A percentile compares a stretch with the other conserved stretches of the same genome.
Conservation (phyloP, 1,284 basidiomycete genomes). For the Ceratobasidium sp. region DNA sequence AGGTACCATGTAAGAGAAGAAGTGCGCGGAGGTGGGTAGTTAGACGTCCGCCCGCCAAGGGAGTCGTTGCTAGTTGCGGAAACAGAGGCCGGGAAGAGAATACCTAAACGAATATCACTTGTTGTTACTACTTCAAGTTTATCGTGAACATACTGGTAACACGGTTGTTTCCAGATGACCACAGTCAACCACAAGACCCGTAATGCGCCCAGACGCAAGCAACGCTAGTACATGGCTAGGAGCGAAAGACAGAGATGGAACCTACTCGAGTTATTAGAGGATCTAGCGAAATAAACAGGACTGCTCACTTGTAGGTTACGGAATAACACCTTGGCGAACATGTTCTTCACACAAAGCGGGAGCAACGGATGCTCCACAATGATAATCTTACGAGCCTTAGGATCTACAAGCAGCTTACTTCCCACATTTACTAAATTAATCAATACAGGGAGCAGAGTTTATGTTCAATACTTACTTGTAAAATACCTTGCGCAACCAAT, state of each 20-base stretch:
- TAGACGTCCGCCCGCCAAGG: slow-evolving; percentile 77
- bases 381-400: slow-evolving; percentile 92
- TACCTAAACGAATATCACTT: slow-evolving; percentile 61
- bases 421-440: slow-evolving; percentile 26
- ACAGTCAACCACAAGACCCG: slow-evolving; percentile 90
- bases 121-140: not conserved
- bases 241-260: slow-evolving; percentile 91
- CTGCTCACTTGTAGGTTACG: slow-evolving; percentile 81
- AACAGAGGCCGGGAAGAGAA: slow-evolving; percentile 86
- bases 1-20: slow-evolving; percentile 79
- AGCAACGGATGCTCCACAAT: slow-evolving; percentile 89
- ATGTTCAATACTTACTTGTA: slow-evolving; percentile 87
- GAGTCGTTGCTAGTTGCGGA: slow-evolving; percentile 79
- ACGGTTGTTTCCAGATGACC: slow-evolving; percentile 90
- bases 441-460: slow-evolving; percentile 86
- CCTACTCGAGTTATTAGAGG: slow-evolving; percentile 54
- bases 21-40: slow-evolving; percentile 78
- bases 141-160: slow-evolving; percentile 70
- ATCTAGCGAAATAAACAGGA: not conserved
- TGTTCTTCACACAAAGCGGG: slow-evolving; percentile 85
- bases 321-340: slow-evolving; percentile 85
- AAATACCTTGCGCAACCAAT: slow-evolving; percentile 76
- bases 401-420: slow-evolving; percentile 77
- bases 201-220: slow-evolving; percentile 84
- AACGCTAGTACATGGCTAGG: slow-evolving; percentile 85